These are phyloP conservation scores for Angophora floribunda DNA, from an alignment of 345 rosid species.

Conservation along the genomic window DNA sequence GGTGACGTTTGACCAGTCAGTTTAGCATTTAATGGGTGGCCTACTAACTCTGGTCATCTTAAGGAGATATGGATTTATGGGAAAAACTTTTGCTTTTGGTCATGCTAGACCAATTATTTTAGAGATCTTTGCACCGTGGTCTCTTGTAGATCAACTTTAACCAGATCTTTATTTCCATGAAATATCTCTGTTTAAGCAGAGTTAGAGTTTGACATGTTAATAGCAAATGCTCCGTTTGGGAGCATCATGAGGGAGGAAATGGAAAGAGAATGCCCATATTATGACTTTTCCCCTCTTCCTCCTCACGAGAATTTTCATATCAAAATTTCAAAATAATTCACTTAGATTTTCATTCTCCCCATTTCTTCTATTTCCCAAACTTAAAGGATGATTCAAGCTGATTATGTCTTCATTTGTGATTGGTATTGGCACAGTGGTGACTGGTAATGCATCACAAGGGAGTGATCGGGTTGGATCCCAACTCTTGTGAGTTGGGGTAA, in stretches of 20 bases:
- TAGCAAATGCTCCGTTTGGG: not conserved
- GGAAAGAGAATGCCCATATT: not conserved
- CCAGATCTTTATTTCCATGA: not conserved
- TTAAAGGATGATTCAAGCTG: not conserved
- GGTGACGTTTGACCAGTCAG: constrained; percentile 2
- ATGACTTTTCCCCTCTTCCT: not conserved
- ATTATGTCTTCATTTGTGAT: not conserved
- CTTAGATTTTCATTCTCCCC: not conserved
- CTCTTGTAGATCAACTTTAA: not conserved
- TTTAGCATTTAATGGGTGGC: constrained; percentile 1
- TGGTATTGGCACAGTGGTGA: not conserved
- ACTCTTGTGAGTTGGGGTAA: not conserved
- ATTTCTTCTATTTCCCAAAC: not conserved
- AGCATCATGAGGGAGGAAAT: not conserved
- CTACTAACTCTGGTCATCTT: not conserved
- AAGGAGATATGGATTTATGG: not conserved
- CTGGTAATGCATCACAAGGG: not conserved
- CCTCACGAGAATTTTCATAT: not conserved
- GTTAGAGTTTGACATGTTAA: not conserved
- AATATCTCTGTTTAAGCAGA: not conserved
- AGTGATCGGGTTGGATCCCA: not conserved
- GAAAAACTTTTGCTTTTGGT: not conserved
- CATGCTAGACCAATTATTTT: not conserved
- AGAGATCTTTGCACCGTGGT: not conserved
- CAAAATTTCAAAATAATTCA: not conserved